Base-by-base conservation (phyloP, 1,284 basidiomycete genomes). In the Leucoagaricus sp. region DNA sequence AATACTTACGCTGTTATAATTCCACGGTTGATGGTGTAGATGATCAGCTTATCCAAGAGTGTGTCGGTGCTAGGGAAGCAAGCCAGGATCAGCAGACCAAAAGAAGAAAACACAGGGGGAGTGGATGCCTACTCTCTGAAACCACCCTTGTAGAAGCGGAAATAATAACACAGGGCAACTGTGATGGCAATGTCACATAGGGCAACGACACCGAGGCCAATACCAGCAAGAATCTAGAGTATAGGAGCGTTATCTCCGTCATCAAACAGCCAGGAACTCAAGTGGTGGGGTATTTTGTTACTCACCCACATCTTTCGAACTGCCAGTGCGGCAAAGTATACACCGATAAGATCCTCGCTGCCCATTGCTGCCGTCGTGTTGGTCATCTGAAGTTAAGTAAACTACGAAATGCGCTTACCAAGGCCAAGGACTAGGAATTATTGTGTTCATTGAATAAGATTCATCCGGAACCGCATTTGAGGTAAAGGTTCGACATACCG, bases 21-120 rank as follows among this genome's bases (percentile, higher is more conserved):
- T 8, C 45, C 53, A 15, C 53, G 29, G 31, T 55, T 55, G 36
- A 55, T 55, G 31, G 53, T 47, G 28, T 55, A 55, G 12, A 55
- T 38, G 45, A 23, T 47, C 2, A 55, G 44, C 33, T 55, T 55
- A 34, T 55, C 53, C 33, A 55, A 15, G 46, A 55, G 53, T 1
- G 45, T 55, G 53, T 55, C 48, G 12, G 45, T 55, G 12, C 53
- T 55, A 36, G 12, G 25, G 1, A 7, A n/a, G n/a, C n/a, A n/a
- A n/a, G 8, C 8, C 17, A 44, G 40, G 23, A 47, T 26, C 40
- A 46, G 23, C 40, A 40, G 41, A 21, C 10, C n/a, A 12, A 44
- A 4, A 44, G 3, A 44, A 44, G 5, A 4, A 21, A 13, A 33
- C 31, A 41, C 17, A 19, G 13, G 6, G 23, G 19, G 3, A 21